Base-by-base conservation (phyloP, 345 rosid genomes). In the Eucalyptus virginea region DNA sequence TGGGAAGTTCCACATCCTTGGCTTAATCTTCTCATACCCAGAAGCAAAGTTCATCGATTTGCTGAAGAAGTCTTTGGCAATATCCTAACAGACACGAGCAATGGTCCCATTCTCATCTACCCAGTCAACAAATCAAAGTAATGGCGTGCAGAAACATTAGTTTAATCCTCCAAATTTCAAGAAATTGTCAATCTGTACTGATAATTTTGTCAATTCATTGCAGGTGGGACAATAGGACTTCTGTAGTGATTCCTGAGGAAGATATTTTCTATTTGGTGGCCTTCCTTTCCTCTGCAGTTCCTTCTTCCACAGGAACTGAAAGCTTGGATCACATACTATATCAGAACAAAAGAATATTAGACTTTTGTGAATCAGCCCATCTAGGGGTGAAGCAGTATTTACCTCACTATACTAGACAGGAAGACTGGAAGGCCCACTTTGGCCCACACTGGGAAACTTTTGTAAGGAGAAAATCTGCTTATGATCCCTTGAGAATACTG, bases 1-100 rank as follows among this genome's bases (percentile, higher is more conserved):
- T 98, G 98, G 99, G 99, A 97, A 91, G 97, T 98, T 89, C 99
- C 99, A 11, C 99, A 98, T 90, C 99, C 99, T 89, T 98, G 99
- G 99, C 97, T 98, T 86, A 98, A 98, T 92, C 99, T 98, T 80
- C 95, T 97, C 47, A 93, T 98, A n/a, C 99, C 99, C 47, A 92
- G 92, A 92, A 96, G 98, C 93, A 95, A 89, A 90, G 91, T 97
- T 72, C 91, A 93, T 23, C 92, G 88, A 11, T 98, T 98, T 91
- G 99, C 99, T 15, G 90, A 89, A 90, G 95, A 90, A 72, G 98
- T 98, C 19, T 98, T 98, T 89, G 96, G 97, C 52, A 95, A 93
- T 47, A 96, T 97, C 91, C 96, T 98, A 50, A 92, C 91, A 11
- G 95, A 97, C 89, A 94, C 98, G 89, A 95, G 96, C 99, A 98